phyloP scores from a whole-genome alignment of 345 rosid genomes.

The Eucalyptus rudis region DNA sequence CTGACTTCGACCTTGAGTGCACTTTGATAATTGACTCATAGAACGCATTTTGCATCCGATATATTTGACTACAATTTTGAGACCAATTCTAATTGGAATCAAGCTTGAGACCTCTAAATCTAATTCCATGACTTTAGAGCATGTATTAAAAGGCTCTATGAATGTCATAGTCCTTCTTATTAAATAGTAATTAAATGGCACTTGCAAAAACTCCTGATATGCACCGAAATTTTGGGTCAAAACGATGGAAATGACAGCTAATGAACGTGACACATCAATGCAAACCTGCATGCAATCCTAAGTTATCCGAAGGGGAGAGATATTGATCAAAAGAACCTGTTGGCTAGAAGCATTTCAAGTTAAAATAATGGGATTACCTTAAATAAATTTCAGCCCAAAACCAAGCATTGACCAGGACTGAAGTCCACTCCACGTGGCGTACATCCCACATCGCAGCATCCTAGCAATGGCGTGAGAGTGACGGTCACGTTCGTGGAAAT shows the following conservation, averaged over 20 bases:
- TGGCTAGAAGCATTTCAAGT: not conserved
- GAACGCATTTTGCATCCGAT: too few species aligned
- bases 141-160: not conserved
- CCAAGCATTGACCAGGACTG: not conserved
- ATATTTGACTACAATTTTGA: not conserved
- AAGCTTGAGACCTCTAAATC: not conserved
- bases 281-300: not conserved
- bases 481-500: not conserved
- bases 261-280: not conserved
- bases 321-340: not conserved
- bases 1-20: too few species aligned
- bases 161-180: too few species aligned
- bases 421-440: not conserved
- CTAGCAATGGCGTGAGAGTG: not conserved
- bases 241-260: not conserved
- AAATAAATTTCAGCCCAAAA: not conserved
- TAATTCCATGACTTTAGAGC: not conserved
- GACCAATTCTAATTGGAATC: not conserved
- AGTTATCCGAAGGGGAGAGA: not conserved
- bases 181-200: too few species aligned
- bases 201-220: too few species aligned
- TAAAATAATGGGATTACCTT: not conserved
- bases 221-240: too few species aligned
- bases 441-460: not conserved
- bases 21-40: too few species aligned